phyloP scores from a whole-genome alignment of 306 rosid species.

The Corylus heterophylla region DNA sequence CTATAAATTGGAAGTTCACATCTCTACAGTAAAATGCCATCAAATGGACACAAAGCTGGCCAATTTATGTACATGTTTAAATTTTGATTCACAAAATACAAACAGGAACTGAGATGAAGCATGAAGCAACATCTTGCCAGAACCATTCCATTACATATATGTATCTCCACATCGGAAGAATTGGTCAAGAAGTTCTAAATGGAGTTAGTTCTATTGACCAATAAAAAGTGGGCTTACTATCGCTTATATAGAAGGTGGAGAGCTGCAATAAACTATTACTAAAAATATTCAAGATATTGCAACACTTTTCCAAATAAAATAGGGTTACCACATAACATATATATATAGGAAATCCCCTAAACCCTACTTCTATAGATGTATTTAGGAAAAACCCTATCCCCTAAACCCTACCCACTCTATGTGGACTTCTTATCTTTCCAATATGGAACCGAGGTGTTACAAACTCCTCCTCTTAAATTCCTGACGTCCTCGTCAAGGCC shows the following conservation, averaged over 20 bases:
- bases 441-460: too few relatives aligned
- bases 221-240: background rate
- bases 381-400: too few relatives aligned
- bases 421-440: too few relatives aligned
- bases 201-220: background rate
- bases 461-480: too few relatives aligned
- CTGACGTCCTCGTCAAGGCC: too few relatives aligned
- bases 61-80: background rate
- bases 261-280: background rate
- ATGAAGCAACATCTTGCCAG: background rate
- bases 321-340: too few relatives aligned
- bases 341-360: too few relatives aligned
- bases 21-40: background rate
- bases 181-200: background rate
- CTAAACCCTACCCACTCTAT: too few relatives aligned
- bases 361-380: too few relatives aligned
- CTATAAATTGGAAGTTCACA: background rate
- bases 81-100: background rate
- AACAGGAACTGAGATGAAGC: background rate
- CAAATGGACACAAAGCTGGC: background rate
- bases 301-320: too few relatives aligned
- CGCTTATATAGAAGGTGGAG: background rate
- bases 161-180: background rate
- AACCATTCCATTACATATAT: background rate
- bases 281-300: too few relatives aligned